Conservation (phyloP, 805 yeast species). For the Barnettozyma vustinii region DNA sequence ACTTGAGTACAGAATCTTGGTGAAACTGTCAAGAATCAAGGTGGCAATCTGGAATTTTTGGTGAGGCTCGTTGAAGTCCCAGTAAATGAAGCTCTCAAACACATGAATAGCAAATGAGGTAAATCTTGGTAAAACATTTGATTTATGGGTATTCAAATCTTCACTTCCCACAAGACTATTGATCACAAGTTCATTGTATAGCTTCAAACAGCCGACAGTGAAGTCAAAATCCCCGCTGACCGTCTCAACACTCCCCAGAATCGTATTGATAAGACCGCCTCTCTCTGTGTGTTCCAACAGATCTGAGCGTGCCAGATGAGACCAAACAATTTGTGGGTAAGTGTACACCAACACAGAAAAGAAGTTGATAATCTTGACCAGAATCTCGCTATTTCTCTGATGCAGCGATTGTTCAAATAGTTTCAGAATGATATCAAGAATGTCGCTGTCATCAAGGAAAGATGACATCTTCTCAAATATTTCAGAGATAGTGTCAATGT, state of each 20-base stretch:
- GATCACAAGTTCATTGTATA: constrained; percentile 47
- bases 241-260: constrained; percentile 70
- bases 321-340: constrained; percentile 71
- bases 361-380: constrained; percentile 43
- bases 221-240: constrained; percentile 62
- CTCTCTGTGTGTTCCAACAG: constrained; percentile 56
- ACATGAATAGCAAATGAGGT: constrained; percentile 54
- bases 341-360: constrained; percentile 42
- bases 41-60: constrained; percentile 62
- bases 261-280: constrained; percentile 56
- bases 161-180: constrained; percentile 41
- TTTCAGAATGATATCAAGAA: constrained; percentile 55
- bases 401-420: constrained; percentile 66
- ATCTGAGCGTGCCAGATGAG: constrained; percentile 62
- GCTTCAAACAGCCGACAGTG: constrained; percentile 52
- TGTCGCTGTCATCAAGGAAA: constrained; percentile 51
- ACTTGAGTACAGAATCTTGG: constrained; percentile 45
- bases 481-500: constrained; percentile 36
- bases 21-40: constrained; percentile 47
- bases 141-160: constrained; percentile 35
- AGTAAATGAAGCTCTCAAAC: constrained; percentile 67
- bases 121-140: constrained; percentile 50
- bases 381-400: constrained; percentile 41
- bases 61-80: constrained; percentile 53
- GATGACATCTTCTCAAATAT: constrained; percentile 31